These are phyloP conservation scores for Wickerhamiella kurtzmanii DNA, from an alignment of 805 yeast genomes.

Conservation along the genomic window DNA sequence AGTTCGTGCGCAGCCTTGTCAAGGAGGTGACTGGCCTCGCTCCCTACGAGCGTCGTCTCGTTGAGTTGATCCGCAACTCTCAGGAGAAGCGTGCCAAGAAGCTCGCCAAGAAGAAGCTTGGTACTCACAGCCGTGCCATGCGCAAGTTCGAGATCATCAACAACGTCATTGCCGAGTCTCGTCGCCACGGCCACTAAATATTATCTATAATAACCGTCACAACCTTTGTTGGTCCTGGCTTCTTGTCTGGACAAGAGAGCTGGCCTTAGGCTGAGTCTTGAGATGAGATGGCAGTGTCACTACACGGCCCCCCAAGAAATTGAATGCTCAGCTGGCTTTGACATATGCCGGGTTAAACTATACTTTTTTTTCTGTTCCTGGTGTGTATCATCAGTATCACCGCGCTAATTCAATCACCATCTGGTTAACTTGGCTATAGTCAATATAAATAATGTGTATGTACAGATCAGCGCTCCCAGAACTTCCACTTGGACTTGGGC, in stretches of 20 bases:
- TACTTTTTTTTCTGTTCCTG: no score
- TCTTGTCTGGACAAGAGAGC: no score
- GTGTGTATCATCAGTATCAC: no score
- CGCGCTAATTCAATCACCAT: not conserved
- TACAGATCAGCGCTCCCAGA: not conserved
- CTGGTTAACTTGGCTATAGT: not conserved
- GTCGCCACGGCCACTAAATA: constrained; percentile 29
- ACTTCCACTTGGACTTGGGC: constrained; percentile 1
- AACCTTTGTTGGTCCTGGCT: no score
- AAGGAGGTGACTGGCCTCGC: constrained; percentile 98
- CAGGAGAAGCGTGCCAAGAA: constrained; percentile 99
- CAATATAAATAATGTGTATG: not conserved
- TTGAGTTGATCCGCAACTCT: constrained; percentile 98
- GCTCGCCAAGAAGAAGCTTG: constrained; percentile 98
- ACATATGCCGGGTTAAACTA: no score
- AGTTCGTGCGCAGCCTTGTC: constrained; percentile 88
- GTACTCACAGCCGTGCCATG: constrained; percentile 99
- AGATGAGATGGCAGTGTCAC: no score
- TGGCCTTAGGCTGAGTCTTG: no score
- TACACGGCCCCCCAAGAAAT: no score
- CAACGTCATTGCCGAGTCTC: constrained; percentile 89
- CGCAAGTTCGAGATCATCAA: constrained; percentile 98
- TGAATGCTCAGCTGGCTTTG: no score
- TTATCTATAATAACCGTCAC: not conserved
- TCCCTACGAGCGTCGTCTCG: constrained; percentile 99